phyloP scores from a whole-genome alignment of 2,329 filamentous ascomycete genomes.

The Didymella glomerata region DNA sequence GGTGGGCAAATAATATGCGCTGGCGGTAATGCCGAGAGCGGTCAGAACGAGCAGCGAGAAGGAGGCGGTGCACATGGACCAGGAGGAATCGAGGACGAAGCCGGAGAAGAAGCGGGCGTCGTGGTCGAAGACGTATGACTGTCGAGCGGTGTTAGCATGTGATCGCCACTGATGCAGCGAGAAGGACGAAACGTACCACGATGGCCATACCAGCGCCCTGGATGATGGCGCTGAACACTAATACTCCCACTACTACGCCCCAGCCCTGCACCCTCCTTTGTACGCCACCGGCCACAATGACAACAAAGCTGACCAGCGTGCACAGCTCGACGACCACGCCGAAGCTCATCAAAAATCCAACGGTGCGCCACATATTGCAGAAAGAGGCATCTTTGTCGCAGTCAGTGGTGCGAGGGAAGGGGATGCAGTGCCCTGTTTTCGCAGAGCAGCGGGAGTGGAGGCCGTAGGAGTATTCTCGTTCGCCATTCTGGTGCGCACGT shows the following conservation, averaged over 20 bases:
- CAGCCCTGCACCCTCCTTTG: constrained; percentile 83
- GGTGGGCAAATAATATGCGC: constrained; percentile 74
- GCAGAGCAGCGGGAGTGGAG: constrained; percentile 83
- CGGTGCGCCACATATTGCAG: constrained; percentile 89
- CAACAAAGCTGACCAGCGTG: constrained; percentile 78
- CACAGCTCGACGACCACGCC: constrained; percentile 83
- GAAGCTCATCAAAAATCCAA: constrained; percentile 88
- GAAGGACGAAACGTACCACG: constrained; percentile 68
- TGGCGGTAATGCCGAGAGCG: constrained; percentile 67
- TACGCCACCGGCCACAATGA: constrained; percentile 81
- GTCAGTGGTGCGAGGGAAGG: constrained; percentile 73
- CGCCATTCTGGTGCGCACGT: constrained; percentile 40
- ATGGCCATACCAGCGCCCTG: constrained; percentile 82
- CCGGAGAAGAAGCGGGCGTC: constrained; percentile 84
- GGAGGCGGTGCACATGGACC: constrained; percentile 71
- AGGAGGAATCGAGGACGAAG: constrained; percentile 82
- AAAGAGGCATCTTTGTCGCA: constrained; percentile 76
- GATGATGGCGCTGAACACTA: constrained; percentile 71
- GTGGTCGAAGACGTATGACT: constrained; percentile 85
- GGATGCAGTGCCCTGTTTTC: constrained; percentile 67
- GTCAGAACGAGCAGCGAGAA: constrained; percentile 65
- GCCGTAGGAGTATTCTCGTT: constrained; percentile 65
- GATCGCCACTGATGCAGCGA: neutral
- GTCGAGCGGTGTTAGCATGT: constrained; percentile 8
- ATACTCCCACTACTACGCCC: constrained; percentile 74